phyloP scores from a whole-genome alignment of 257 asterid species.

The Hygrophila difformis region DNA sequence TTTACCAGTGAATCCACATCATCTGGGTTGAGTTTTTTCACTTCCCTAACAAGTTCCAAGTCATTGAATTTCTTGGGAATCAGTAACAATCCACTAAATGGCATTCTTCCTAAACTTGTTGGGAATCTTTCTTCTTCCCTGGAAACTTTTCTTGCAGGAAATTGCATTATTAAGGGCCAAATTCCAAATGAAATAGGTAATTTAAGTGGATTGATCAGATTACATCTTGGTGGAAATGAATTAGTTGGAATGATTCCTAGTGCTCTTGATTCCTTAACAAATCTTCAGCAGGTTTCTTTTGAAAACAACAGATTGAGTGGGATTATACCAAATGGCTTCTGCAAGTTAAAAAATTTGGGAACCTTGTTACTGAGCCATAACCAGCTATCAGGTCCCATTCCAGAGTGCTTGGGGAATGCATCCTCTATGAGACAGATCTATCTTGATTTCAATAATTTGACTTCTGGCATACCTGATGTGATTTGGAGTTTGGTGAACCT shows the following conservation, averaged over 20 bases:
- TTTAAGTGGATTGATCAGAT: not conserved
- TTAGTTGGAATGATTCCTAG: constrained; percentile 15
- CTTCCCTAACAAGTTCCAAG: constrained; percentile 17
- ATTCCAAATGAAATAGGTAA: constrained; percentile 21
- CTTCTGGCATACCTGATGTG: constrained; percentile 8
- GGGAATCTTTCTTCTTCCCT: constrained; percentile 23
- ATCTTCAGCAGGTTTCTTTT: constrained; percentile 10
- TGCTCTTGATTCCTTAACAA: not conserved
- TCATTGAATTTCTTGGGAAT: not conserved
- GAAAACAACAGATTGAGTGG: constrained; percentile 1
- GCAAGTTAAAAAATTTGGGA: not conserved
- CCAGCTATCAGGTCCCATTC: constrained; percentile 12
- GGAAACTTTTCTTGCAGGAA: not conserved
- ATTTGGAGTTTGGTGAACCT: constrained; percentile 15
- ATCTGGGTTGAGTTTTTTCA: constrained; percentile 15
- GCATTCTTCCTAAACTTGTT: constrained; percentile 14
- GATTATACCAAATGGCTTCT: constrained; percentile 3
- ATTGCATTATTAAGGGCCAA: constrained; percentile 2
- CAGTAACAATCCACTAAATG: not conserved
- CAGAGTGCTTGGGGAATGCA: constrained; percentile 18
- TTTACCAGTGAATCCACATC: constrained; percentile 6
- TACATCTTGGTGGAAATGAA: not conserved
- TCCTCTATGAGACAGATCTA: not conserved
- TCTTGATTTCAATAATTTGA: constrained; percentile 12
- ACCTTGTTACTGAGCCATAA: not conserved